These are phyloP conservation scores for Umbilicus rupestris DNA, from an alignment of 164 flowering plant species.

Conservation along the genomic window DNA sequence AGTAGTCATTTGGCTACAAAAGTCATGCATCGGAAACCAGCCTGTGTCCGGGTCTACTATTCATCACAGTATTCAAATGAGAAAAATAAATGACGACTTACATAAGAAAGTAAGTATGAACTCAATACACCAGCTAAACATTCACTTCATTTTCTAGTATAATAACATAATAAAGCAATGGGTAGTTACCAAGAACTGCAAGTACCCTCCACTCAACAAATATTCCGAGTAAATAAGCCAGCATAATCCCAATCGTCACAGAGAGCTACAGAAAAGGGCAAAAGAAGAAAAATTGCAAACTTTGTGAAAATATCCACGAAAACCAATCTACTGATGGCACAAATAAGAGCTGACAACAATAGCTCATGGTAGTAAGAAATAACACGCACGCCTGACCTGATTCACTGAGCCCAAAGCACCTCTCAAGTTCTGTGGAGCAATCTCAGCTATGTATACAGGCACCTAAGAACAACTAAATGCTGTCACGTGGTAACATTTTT, in stretches of 20 bases:
- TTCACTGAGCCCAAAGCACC: slow-evolving; percentile 65
- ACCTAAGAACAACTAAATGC: slow-evolving; percentile 30
- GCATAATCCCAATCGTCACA: slow-evolving; percentile 73
- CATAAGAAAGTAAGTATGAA: not conserved
- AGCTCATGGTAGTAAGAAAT: not conserved
- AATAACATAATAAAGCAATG: not conserved
- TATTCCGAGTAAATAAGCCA: slow-evolving; percentile 74
- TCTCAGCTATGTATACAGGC: slow-evolving; percentile 88
- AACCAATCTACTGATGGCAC: not conserved
- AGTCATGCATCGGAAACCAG: no score
- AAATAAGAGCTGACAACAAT: not conserved
- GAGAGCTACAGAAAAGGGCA: slow-evolving; percentile 45
- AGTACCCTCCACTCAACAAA: slow-evolving; percentile 72
- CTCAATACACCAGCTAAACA: not conserved
- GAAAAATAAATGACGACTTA: not conserved
- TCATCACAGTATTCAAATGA: not conserved
- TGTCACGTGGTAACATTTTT: not conserved
- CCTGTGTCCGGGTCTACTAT: not conserved
- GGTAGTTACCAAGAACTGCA: slow-evolving; percentile 64
- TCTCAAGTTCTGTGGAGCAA: slow-evolving; percentile 74
- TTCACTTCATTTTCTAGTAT: not conserved
- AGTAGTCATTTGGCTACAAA: not conserved
- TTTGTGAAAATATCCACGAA: not conserved
- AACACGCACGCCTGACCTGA: slow-evolving; percentile 33
- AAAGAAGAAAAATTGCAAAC: not conserved